These are phyloP conservation scores for Calonectria multiphialidica DNA, from an alignment of 2,329 filamentous ascomycete species.

Conservation along the genomic window DNA sequence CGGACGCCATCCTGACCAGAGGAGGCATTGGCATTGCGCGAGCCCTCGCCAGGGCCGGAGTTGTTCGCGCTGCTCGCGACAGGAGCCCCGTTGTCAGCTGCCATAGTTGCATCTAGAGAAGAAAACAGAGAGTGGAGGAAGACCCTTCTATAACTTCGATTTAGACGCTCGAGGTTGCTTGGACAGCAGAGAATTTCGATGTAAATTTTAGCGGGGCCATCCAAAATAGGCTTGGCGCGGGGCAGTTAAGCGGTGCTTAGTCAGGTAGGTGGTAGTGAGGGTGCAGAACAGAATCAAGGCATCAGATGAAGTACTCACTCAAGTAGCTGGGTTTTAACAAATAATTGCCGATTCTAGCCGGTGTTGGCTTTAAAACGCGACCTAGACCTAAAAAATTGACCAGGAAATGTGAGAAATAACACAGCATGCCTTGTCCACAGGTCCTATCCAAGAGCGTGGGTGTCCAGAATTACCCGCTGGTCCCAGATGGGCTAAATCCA, in stretches of 20 bases:
- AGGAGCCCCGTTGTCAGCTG: constrained; percentile 46
- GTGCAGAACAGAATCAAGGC: background rate
- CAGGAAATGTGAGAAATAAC: too few relatives aligned
- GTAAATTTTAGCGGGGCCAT: constrained; percentile 24
- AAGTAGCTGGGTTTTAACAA: too few relatives aligned
- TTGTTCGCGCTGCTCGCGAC: constrained; percentile 39
- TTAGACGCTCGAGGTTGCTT: constrained; percentile 18
- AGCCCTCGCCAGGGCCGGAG: constrained; percentile 28
- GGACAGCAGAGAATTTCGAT: constrained; percentile 31
- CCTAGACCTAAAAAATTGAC: too few relatives aligned
- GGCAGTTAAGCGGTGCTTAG: constrained; percentile 10
- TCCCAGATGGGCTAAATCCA: too few relatives aligned
- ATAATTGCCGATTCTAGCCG: too few relatives aligned
- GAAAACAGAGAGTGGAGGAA: constrained; percentile 4
- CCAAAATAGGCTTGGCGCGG: constrained; percentile 14
- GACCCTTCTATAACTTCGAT: background rate
- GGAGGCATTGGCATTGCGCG: constrained; percentile 34
- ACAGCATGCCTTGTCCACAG: too few relatives aligned
- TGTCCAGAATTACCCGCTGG: too few relatives aligned
- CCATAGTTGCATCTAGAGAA: constrained; percentile 48
- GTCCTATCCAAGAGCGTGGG: too few relatives aligned
- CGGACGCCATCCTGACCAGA: constrained; percentile 38
- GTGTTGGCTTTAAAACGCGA: too few relatives aligned
- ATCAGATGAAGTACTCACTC: background rate
- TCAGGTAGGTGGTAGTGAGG: background rate